Percentiles rank a stretch among this genome's conserved stretches.
Evolutionary conservation across 441 rosid genomes (phyloP).

Genomic region (Jatropha podagrica): DNA sequence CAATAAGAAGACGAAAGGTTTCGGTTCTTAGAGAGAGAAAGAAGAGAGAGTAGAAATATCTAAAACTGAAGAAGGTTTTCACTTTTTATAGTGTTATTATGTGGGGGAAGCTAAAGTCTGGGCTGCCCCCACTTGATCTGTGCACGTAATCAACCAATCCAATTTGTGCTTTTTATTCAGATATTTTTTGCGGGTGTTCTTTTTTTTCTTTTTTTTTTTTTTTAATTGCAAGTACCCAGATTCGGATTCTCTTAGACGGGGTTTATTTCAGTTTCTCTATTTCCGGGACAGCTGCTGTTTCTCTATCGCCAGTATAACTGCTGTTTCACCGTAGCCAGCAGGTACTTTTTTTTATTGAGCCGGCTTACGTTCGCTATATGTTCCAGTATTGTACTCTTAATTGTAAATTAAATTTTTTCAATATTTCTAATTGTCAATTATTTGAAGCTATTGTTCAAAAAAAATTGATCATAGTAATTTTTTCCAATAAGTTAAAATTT

Average conservation of each 20-base stretch:
- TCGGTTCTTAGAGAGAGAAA: neutral
- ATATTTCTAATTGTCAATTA: no score
- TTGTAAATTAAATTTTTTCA: no score
- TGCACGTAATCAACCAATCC: constrained; percentile 23
- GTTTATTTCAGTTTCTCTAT: neutral
- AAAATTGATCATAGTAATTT: no score
- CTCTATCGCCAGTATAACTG: constrained; percentile 11
- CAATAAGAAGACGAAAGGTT: neutral
- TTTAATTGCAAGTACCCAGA: neutral
- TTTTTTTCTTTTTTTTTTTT: neutral
- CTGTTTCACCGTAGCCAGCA: constrained; percentile 16
- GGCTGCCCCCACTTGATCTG: constrained; percentile 41
- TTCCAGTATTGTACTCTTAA: no score
- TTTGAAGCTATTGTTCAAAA: no score
- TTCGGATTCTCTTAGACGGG: constrained; percentile 9
- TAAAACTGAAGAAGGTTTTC: neutral
- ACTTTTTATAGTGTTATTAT: constrained; percentile 18
- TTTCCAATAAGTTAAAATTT: no score
- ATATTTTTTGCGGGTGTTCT: neutral
- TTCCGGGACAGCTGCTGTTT: constrained; percentile 12
- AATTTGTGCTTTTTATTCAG: neutral
- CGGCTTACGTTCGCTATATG: neutral
- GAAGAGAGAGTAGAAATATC: constrained; percentile 23
- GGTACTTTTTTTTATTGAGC: neutral
- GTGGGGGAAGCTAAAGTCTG: constrained; percentile 11